Conservation (phyloP, 2,329 filamentous ascomycete species). For the Bipolaris victoriae region DNA sequence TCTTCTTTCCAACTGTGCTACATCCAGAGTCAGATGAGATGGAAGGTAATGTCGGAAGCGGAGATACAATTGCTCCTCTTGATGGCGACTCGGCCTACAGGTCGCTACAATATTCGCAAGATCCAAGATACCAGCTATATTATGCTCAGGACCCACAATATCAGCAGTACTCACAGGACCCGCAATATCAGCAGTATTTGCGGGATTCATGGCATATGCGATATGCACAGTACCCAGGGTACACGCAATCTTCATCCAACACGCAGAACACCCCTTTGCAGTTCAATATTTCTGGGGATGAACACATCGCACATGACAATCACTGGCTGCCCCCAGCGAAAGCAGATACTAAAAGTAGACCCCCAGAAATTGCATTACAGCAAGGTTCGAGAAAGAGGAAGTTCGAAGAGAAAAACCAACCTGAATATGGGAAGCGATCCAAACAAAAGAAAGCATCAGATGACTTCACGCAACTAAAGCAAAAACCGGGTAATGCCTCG, state of each 20-base stretch:
- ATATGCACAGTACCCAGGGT: too few species aligned
- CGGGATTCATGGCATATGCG: too few species aligned
- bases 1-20: background rate
- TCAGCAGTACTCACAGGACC: too few species aligned
- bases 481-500: background rate
- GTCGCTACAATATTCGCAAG: background rate
- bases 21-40: background rate
- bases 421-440: background rate
- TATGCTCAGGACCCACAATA: too few species aligned
- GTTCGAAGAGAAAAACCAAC: background rate
- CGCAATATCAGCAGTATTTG: too few species aligned
- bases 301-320: background rate
- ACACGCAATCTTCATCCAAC: background rate
- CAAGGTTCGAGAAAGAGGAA: conserved; percentile 21
- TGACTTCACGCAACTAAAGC: background rate
- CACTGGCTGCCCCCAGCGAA: background rate
- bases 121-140: too few species aligned
- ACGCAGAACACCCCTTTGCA: conserved; percentile 1
- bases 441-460: conserved; percentile 1
- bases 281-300: background rate
- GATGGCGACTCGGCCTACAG: background rate
- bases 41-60: background rate
- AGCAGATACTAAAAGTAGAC: conserved; percentile 1
- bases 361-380: background rate
- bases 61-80: background rate